Base-by-base conservation (phyloP, 768 basidiomycete genomes). In the Aureoboletus auriporus region DNA sequence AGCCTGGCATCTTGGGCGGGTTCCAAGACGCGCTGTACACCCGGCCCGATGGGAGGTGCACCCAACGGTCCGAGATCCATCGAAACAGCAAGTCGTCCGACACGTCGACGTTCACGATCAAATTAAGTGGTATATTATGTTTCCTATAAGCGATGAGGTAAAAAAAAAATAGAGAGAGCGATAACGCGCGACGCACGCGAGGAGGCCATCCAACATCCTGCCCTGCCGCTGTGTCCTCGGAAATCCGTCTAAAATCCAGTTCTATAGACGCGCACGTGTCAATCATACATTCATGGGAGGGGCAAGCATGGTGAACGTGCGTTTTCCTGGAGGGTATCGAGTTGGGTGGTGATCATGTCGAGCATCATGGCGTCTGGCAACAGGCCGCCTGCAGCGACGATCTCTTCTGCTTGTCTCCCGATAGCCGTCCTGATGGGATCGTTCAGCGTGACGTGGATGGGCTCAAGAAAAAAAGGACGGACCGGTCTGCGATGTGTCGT, bases 171-270 rank as follows among this genome's bases (percentile, higher is more conserved):
- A 23, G 13, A 7, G 9, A n/a, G 3, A 8, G 10, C 4, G 13
- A 17, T 5, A 42, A 12, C 13, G 33, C 52, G 27, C 35, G 20
- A 59, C 79, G 47, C 55, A 86, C 86, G 74, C 75, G 33, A 94
- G 79, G 65, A 89, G 76, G 2, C 71, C 68, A 64, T 94, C 86
- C 20, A 94, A 72, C 30, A 91, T 70, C 60, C 82, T 71, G 8
- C 83, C 90, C 64, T 94, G 93, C 12, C 77, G 79, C 8, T 90
- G 72, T 6, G 91, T 94, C 39, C 93, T 82, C 45, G 93, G 93
- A 61, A 94, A 94, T 28, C 93, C 93, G 51, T 94, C 93, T 42
- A 93, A 67, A 51, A 93, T 84, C 92, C 92, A 93, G 61, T 86
- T 84, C 87, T 92, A 39, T 36, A 29, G 20, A 23, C 12, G 47